Percentiles rank a stretch among this genome's conserved stretches.
phyloP scores from a whole-genome alignment of 306 rosid genomes.

The Urtica urens region DNA sequence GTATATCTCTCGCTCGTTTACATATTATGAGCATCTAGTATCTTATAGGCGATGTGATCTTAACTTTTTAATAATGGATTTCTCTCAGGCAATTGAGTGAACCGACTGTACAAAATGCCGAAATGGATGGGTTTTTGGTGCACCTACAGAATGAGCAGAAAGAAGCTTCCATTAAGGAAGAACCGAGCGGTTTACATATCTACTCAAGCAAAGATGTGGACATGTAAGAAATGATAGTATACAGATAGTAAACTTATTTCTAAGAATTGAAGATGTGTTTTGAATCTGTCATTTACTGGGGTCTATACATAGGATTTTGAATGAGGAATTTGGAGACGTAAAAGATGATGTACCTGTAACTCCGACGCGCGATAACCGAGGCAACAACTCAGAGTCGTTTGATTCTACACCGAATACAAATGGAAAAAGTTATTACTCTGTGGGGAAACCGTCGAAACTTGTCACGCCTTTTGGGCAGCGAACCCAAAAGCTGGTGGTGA shows the following conservation, averaged over 20 bases:
- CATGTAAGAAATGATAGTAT: slow-evolving; percentile 34
- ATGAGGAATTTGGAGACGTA: slow-evolving; percentile 35
- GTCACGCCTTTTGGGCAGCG: slow-evolving; percentile 70
- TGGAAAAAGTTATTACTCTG: slow-evolving; percentile 43
- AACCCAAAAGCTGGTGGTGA: slow-evolving; percentile 54
- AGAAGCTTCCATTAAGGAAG: slow-evolving; percentile 47
- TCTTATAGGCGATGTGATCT: not conserved
- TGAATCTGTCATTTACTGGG: slow-evolving; percentile 7
- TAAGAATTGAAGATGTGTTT: not conserved
- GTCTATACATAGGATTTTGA: slow-evolving; percentile 44
- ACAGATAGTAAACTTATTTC: not conserved
- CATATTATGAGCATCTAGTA: slow-evolving; percentile 1
- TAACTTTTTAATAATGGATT: slow-evolving; percentile 3
- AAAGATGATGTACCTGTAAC: slow-evolving; percentile 45
- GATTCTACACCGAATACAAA: slow-evolving; percentile 46
- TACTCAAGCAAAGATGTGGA: slow-evolving; percentile 82
- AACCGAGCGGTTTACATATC: slow-evolving; percentile 43
- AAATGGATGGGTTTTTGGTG: slow-evolving; percentile 77
- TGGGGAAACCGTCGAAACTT: slow-evolving; percentile 43
- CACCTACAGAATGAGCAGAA: slow-evolving; percentile 58
- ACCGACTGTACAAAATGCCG: slow-evolving; percentile 37
- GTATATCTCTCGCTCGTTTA: slow-evolving; percentile 17
- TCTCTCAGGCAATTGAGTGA: slow-evolving; percentile 48
- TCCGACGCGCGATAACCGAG: slow-evolving; percentile 37
- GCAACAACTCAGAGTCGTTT: slow-evolving; percentile 25